Evolutionary conservation across 1,284 basidiomycete genomes (phyloP), one percentile per base, ranked within the genome.

Genomic region (Sporisorium sorghi): DNA sequence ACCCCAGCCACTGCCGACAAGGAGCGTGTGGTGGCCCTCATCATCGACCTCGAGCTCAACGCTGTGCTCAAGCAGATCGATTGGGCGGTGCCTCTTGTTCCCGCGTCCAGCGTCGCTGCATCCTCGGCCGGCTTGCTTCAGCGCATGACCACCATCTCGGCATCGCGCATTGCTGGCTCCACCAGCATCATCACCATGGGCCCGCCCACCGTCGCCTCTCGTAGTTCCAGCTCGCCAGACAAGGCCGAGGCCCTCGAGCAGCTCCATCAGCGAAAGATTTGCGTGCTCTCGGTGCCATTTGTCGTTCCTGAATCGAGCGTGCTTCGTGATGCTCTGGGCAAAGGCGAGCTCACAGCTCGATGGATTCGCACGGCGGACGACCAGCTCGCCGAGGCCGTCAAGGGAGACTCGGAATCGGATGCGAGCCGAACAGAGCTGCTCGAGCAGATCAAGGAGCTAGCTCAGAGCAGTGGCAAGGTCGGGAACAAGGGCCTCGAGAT

Each of bases 251-350:
- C 56, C 5, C 17, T 70, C 37, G 37, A 49, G n/a, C 67, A 70
- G 37, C 44, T 70, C 19, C 60, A 64, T 23, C 71, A 68, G 46
- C 71, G 71, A 50, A 51, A 66, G 35, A 24, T 56, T 3, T 70
- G 66, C 49, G 59, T 71, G 21, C 68, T 75, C 15, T 43, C 67
- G 0, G 19, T 75, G 19, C 64, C 73, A 2, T 75, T 75, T 26
- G 54, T 50, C 9, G 67, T 63, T 5, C 73, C 73, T 5, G 63
- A 71, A 33, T 30, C 26, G 43, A 75, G 73, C 43, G 68, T 75
- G 30, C 68, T 75, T 7, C 63, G 63, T 24, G 63, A 75, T 37
- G 73, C 67, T 9, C 52, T 75, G 5, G 73, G 73, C 59, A 75
- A 75, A 47, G 67, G 73, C 7, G 59, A 75, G 26, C 54, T 75